Base-by-base conservation (phyloP, 495 filamentous ascomycete species). In the Rostrohypoxylon terebratum region DNA sequence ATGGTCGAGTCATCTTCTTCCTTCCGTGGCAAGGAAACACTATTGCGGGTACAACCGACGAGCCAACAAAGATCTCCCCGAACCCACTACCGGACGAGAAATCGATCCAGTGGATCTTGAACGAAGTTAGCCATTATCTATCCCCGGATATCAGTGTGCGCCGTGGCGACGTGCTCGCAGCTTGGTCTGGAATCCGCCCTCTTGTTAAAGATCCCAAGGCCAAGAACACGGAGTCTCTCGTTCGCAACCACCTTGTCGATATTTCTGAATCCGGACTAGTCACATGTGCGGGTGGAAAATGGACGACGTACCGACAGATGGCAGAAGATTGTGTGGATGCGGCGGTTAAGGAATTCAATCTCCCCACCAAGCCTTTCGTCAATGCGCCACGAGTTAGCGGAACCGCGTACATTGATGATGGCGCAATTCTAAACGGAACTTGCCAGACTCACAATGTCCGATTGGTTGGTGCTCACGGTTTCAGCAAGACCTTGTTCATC, bases 241-340 rank as follows among this genome's bases (percentile, higher is more conserved):
- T 99, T 28, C 94, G 96, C 59, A 98, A 96, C 81, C 96, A 99
- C 78, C 86, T 99, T 61, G 90, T 99, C 75, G 91, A 95, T 66
- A 87, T 95, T 25, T 97, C 95, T 10, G 79, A 86, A 1, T 94
- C 93, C 8, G 96, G 96, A 2, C 89, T 99, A 31, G 79, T 99
- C 57, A 99, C 96, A 45, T 94, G 93, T 78, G 93, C 95, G n/a
- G 96, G 96, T 68, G 96, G 96, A 20, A 98, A 98, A 82, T 99
- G 96, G 96, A 99, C 96, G 3, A 99, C 96, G 4, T 99, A 99
- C 82, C 91, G 96, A 34, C 94, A 99, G 78, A 99, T 99, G 96
- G 94, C 96, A 38, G 95, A 99, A 82, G 95, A 99, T 79, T 90
- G 92, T 59, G 96, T 99, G 33, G 95, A 99, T 74, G 92, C 94